These are phyloP conservation scores for Hypoxylon fragiforme DNA, from an alignment of 495 filamentous ascomycete genomes.

Conservation along the genomic window DNA sequence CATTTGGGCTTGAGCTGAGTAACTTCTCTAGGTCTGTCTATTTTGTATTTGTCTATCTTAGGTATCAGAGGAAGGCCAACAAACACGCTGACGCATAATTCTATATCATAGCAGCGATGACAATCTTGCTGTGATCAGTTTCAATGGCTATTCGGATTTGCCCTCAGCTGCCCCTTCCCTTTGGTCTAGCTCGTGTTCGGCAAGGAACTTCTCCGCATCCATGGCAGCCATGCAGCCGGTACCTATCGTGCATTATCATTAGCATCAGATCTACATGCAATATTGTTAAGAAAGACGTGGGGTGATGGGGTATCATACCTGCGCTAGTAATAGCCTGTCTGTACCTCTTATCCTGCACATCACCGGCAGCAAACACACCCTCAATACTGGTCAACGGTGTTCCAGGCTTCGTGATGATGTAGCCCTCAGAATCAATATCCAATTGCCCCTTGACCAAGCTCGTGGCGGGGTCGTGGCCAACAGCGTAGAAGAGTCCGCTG, in stretches of 20 bases:
- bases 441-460: conserved; percentile 83
- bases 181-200: conserved; percentile 67
- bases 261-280: conserved; percentile 29
- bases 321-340: conserved; percentile 97
- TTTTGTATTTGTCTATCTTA: conserved; percentile 30
- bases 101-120: conserved; percentile 7
- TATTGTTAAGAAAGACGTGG: background rate
- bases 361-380: conserved; percentile 95
- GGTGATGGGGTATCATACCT: conserved; percentile 64
- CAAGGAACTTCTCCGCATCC: conserved; percentile 89
- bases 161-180: conserved; percentile 36
- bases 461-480: conserved; percentile 95
- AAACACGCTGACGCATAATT: conserved; percentile 6
- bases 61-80: conserved; percentile 1
- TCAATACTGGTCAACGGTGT: conserved; percentile 85
- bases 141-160: conserved; percentile 34
- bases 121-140: conserved; percentile 21
- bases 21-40: conserved; percentile 19
- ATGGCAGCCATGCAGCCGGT: conserved; percentile 93
- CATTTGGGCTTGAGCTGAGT: background rate
- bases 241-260: conserved; percentile 55
- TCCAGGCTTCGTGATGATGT: conserved; percentile 86
- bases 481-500: conserved; percentile 95
- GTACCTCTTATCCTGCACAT: conserved; percentile 98
- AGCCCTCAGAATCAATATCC: conserved; percentile 80